phyloP scores from a whole-genome alignment of 495 filamentous ascomycete genomes.

The Talaromyces ruber region DNA sequence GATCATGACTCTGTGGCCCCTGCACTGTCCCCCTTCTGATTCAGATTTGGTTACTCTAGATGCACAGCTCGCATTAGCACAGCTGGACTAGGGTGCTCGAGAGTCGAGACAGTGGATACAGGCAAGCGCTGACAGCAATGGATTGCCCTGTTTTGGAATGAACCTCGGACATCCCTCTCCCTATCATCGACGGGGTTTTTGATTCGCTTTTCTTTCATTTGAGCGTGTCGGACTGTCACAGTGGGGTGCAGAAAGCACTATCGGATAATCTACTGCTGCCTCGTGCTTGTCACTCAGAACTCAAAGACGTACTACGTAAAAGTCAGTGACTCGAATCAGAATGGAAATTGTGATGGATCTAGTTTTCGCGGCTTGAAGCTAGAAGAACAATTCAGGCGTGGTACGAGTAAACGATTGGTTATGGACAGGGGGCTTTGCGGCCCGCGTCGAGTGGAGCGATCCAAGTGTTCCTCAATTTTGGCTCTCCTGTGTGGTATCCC shows the following conservation, averaged over 20 bases:
- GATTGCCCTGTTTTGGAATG: background rate
- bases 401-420: background rate
- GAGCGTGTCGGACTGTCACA: background rate
- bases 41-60: background rate
- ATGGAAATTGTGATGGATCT: background rate
- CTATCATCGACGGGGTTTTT: background rate
- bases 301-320: no score
- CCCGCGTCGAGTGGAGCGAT: background rate
- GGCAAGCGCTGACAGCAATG: background rate
- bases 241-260: background rate
- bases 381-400: no score
- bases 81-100: background rate
- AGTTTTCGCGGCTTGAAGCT: background rate
- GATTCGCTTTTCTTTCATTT: background rate
- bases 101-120: background rate
- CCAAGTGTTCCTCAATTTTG: slow-evolving; percentile 1
- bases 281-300: background rate
- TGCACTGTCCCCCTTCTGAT: background rate
- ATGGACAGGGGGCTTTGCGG: background rate
- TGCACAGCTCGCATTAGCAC: background rate
- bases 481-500: background rate
- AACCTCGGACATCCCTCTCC: background rate
- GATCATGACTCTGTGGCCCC: background rate
- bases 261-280: background rate
- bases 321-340: background rate